Evolutionary conservation across 352 stramenopile species (phyloP).

Genomic region (Phytophthora capsici): DNA sequence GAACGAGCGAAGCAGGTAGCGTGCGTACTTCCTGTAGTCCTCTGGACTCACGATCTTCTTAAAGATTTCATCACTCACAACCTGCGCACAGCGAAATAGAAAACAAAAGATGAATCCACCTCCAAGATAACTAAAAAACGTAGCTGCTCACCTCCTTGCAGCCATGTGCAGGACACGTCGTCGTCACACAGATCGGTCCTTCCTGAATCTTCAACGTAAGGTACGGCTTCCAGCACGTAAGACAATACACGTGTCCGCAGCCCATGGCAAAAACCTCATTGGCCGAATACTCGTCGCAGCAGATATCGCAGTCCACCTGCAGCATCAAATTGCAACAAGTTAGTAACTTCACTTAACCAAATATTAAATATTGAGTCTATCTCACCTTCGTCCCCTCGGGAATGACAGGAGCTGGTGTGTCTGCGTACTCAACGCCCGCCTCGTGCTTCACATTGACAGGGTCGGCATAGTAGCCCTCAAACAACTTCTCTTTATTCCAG

Average conservation of each 20-base stretch:
- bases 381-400: conserved; percentile 49
- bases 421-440: conserved; percentile 67
- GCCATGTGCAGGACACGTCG: conserved; percentile 95
- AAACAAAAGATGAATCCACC: neutral
- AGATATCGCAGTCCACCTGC: conserved; percentile 92
- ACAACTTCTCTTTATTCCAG: conserved; percentile 93
- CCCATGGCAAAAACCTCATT: conserved; percentile 91
- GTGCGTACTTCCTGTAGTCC: conserved; percentile 91
- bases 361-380: neutral
- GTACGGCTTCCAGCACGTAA: conserved; percentile 89
- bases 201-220: conserved; percentile 90
- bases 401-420: conserved; percentile 42
- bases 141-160: conserved; percentile 89
- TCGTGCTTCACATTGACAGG: conserved; percentile 58
- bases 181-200: conserved; percentile 93
- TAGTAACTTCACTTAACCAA: neutral
- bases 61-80: conserved; percentile 75
- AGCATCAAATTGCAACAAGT: conserved; percentile 4
- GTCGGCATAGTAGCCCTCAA: conserved; percentile 87
- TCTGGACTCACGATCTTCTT: conserved; percentile 66
- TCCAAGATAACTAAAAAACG: no score
- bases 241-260: conserved; percentile 98
- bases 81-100: conserved; percentile 27
- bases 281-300: conserved; percentile 90
- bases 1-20: conserved; percentile 95